Evolutionary conservation across 2,329 filamentous ascomycete species (phyloP).

Genomic region (Pyrenophora tritici-repentis): DNA sequence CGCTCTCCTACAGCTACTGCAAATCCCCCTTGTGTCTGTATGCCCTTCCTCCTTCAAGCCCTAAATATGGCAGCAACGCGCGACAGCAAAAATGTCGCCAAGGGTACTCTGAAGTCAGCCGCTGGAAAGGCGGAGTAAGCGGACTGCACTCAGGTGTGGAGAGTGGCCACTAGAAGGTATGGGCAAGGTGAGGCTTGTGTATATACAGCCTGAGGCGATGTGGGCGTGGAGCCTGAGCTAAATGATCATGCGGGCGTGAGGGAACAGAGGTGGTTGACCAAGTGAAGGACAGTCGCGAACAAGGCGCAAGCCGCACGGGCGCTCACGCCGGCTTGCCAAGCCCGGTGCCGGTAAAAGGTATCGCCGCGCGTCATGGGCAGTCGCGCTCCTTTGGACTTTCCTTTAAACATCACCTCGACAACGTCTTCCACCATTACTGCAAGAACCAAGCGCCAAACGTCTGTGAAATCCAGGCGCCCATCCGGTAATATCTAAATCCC

Average conservation of each 20-base stretch:
- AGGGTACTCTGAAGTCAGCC: conserved; percentile 11
- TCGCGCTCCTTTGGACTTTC: conserved; percentile 23
- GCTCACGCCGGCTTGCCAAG: conserved; percentile 14
- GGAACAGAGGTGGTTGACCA: conserved; percentile 6
- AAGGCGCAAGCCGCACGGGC: conserved; percentile 3
- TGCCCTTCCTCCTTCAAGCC: conserved; percentile 40
- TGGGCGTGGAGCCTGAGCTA: conserved; percentile 8
- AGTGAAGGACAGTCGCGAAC: conserved; percentile 7
- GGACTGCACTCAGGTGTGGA: background rate
- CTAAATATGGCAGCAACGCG: conserved; percentile 25
- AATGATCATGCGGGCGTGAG: conserved; percentile 11
- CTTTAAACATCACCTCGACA: conserved; percentile 16
- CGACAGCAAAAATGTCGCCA: conserved; percentile 18
- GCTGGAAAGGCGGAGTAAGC: conserved; percentile 1
- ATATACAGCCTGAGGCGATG: background rate
- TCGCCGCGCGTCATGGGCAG: conserved; percentile 30
- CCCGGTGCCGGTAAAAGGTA: conserved; percentile 19
- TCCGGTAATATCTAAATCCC: background rate
- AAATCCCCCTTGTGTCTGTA: conserved; percentile 32
- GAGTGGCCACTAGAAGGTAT: background rate
- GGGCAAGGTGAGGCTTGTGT: no score
- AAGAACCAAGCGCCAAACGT: background rate
- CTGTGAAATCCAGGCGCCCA: background rate
- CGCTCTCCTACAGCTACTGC: conserved; percentile 42
- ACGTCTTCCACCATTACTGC: conserved; percentile 5